Percentiles rank a stretch among this genome's conserved stretches.
These are phyloP conservation scores for Monosporascus sp. DNA, from an alignment of 2,329 filamentous ascomycete genomes.

Conservation along the genomic window DNA sequence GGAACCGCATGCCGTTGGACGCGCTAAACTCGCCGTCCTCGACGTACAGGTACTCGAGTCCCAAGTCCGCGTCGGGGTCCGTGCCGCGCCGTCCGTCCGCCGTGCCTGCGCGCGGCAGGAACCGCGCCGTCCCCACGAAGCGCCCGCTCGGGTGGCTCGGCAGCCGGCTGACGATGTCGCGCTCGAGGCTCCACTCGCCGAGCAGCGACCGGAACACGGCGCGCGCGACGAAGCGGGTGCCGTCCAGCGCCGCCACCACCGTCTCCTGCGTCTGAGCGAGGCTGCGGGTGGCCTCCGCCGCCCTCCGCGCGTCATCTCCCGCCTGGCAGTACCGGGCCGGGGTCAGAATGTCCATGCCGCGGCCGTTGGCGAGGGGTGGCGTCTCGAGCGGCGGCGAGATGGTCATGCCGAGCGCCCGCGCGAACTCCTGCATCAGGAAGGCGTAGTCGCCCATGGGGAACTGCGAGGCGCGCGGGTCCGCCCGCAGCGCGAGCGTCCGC, in stretches of 20 bases:
- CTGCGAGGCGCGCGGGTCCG: conserved; percentile 52
- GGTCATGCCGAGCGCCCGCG: conserved; percentile 50
- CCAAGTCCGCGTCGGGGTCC: conserved; percentile 27
- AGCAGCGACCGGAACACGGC: conserved; percentile 68
- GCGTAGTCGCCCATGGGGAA: conserved; percentile 82
- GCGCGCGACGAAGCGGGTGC: conserved; percentile 51
- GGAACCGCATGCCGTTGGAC: conserved; percentile 50
- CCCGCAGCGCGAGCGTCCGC: conserved; percentile 45
- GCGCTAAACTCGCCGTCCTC: conserved; percentile 63
- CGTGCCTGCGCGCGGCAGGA: conserved; percentile 58
- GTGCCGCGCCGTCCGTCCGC: conserved; percentile 37
- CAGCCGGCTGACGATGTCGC: conserved; percentile 48
- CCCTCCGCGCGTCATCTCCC: conserved; percentile 32
- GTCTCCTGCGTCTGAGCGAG: conserved; percentile 41
- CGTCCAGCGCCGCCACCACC: conserved; percentile 35
- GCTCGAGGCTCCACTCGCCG: conserved; percentile 61
- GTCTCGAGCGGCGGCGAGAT: conserved; percentile 31
- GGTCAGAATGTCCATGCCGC: conserved; percentile 48
- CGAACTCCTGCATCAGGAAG: conserved; percentile 69
- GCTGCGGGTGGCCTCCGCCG: conserved; percentile 35
- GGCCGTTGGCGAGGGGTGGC: conserved; percentile 35
- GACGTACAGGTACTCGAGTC: conserved; percentile 62
- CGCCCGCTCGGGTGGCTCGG: conserved; percentile 58
- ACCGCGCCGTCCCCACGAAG: conserved; percentile 60
- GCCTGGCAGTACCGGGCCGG: conserved; percentile 48